These are phyloP conservation scores for Fonsecaea pedrosoi DNA, from an alignment of 2,329 filamentous ascomycete genomes.

Conservation along the genomic window DNA sequence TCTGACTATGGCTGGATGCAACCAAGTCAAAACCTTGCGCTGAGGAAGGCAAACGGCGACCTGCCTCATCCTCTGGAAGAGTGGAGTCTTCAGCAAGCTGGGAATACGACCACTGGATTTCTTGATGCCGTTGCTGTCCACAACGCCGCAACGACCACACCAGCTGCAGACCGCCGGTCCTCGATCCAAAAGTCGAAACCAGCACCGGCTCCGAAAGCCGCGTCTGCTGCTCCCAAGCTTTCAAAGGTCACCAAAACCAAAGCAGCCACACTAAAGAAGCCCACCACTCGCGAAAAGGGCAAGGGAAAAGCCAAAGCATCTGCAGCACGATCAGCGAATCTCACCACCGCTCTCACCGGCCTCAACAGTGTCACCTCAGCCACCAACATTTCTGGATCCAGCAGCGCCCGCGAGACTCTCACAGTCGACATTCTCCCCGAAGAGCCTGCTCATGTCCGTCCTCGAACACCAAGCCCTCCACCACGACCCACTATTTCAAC, in stretches of 20 bases:
- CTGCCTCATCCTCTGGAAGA: neutral
- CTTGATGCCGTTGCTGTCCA: neutral
- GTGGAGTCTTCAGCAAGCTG: neutral
- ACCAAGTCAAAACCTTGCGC: neutral
- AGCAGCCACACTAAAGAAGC: neutral
- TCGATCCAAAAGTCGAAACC: neutral
- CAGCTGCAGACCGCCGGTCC: neutral
- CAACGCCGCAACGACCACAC: neutral
- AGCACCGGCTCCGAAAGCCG: neutral
- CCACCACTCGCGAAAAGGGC: neutral
- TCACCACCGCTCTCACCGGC: neutral
- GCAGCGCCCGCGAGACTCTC: neutral
- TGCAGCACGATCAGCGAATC: neutral
- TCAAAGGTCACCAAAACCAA: neutral
- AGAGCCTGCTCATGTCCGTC: neutral
- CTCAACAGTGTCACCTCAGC: neutral
- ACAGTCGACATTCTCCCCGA: neutral
- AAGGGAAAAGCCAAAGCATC: neutral
- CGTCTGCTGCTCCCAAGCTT: neutral
- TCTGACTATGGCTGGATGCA: constrained; percentile 1
- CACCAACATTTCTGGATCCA: neutral
- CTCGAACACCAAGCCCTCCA: neutral
- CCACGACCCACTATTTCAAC: neutral
- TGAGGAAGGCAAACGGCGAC: neutral
- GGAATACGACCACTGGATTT: neutral